Evolutionary conservation across 495 filamentous ascomycete genomes (phyloP), one percentile per base, ranked within the genome.

Genomic region (Durotheca rogersii): DNA sequence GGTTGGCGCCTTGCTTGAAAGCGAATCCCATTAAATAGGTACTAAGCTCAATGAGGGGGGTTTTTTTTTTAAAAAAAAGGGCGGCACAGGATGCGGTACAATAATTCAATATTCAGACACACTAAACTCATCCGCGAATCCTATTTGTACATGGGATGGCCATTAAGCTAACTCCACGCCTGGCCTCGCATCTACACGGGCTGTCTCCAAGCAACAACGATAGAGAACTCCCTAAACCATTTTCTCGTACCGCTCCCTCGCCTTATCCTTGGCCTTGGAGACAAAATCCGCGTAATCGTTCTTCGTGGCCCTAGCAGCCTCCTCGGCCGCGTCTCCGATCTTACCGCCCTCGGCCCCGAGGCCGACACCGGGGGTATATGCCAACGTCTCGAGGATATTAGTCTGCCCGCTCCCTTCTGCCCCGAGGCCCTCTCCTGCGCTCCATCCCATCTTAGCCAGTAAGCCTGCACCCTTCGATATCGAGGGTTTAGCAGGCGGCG

Each of bases 371-470:
- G 85, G 81, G 2, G 82, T 80, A 65, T 95, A 96, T 25, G 88
- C 78, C 37, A 88, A 82, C 0, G 88, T 87, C 9, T 82, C 75
- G 44, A 96, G 86, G 0, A 88, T 86, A 12, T 84, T 84, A 0
- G 83, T 88, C 39, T 84, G 80, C 2, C 90, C 91, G 1, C 83
- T 82, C 0, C 90, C 87, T 55, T 85, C 80, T 2, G 85, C 88
- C 33, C 91, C 91, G 14, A 96, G 72, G 1, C 91, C 91, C 46
- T 83, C 77, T 0, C 90, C 90, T 2, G 81, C 80, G 9, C 77
- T 83, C 88, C 88, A 95, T 11, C 90, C 90, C 88, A 95, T 94
- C 71, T 95, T 95, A 39, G 85, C 83, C 5, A 96, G 78, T 23
- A 96, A 72, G 0, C 85, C 82, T 4, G 88, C 87, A 17, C 90